Evolutionary conservation across 2,329 filamentous ascomycete species (phyloP).

Genomic region (Juglanconis juglandina): DNA sequence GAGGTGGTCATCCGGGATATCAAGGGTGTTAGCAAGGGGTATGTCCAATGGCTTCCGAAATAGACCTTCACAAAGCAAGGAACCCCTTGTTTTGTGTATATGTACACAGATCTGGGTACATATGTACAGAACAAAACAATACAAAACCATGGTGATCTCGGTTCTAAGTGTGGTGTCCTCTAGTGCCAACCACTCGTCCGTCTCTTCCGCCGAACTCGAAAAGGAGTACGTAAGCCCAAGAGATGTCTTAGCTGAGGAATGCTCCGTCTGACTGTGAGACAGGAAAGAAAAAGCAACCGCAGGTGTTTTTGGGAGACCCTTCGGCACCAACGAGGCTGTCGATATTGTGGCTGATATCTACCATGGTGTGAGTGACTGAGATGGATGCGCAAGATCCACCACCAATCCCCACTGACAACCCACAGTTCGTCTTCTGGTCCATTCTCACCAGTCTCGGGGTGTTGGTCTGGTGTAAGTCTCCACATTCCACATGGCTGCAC

Average conservation of each 20-base stretch:
- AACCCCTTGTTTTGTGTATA: slow-evolving; percentile 9
- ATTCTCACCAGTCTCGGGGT: slow-evolving; percentile 86
- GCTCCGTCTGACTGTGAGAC: slow-evolving; percentile 13
- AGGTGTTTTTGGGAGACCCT: slow-evolving; percentile 66
- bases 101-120: slow-evolving; percentile 18
- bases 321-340: slow-evolving; percentile 70
- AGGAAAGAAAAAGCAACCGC: slow-evolving; percentile 74
- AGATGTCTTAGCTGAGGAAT: neutral
- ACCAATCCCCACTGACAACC: slow-evolving; percentile 13
- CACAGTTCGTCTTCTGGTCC: slow-evolving; percentile 90
- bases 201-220: slow-evolving; percentile 54
- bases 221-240: slow-evolving; percentile 53
- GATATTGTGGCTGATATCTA: slow-evolving; percentile 88
- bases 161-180: slow-evolving; percentile 37
- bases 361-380: slow-evolving; percentile 66
- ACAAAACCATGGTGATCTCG: slow-evolving; percentile 1
- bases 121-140: slow-evolving; percentile 7
- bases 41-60: slow-evolving; percentile 92
- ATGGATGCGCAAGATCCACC: slow-evolving; percentile 2
- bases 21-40: slow-evolving; percentile 92
- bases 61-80: slow-evolving; percentile 45
- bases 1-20: slow-evolving; percentile 86
- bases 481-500: neutral
- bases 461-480: slow-evolving; percentile 84
- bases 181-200: slow-evolving; percentile 47